These are phyloP conservation scores for Clitopilus passeckerianus DNA, from an alignment of 768 basidiomycete genomes.

Conservation along the genomic window DNA sequence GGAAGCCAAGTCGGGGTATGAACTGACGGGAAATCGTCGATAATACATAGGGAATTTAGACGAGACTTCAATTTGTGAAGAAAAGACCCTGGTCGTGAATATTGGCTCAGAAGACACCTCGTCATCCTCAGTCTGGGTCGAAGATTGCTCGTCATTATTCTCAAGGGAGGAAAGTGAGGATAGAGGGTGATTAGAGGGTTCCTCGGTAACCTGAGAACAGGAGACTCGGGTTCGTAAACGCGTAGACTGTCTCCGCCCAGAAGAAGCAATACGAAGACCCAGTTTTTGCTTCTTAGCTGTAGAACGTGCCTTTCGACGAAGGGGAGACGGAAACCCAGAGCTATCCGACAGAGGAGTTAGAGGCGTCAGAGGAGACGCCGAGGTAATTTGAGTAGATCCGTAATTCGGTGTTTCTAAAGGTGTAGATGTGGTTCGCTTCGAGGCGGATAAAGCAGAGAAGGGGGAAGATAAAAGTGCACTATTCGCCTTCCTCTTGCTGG, in stretches of 20 bases:
- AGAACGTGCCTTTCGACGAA: background rate
- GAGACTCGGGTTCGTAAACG: background rate
- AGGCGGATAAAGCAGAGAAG: background rate
- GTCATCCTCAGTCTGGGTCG: background rate
- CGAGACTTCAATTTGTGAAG: conserved; percentile 25
- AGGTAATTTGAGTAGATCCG: background rate
- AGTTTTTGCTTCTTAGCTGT: background rate
- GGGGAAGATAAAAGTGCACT: background rate
- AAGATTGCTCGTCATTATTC: background rate
- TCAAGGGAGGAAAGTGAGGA: background rate
- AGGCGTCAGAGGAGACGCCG: conserved; percentile 10
- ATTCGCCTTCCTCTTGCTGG: background rate
- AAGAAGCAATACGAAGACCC: too few species aligned
- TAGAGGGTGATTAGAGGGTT: background rate
- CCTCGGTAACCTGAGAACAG: background rate
- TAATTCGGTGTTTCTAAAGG: background rate
- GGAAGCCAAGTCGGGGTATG: conserved; percentile 36
- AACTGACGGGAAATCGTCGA: conserved; percentile 62
- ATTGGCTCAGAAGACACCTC: background rate
- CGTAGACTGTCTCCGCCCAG: background rate
- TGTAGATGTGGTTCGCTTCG: background rate
- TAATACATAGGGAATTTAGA: conserved; percentile 59
- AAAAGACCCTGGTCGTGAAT: background rate
- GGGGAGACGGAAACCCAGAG: background rate
- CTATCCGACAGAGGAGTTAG: conserved; percentile 1